Evolutionary conservation across 78 protist genomes (phyloP), one percentile per base, ranked within the genome.

Genomic region (Dictyostelium citrinum): DNA sequence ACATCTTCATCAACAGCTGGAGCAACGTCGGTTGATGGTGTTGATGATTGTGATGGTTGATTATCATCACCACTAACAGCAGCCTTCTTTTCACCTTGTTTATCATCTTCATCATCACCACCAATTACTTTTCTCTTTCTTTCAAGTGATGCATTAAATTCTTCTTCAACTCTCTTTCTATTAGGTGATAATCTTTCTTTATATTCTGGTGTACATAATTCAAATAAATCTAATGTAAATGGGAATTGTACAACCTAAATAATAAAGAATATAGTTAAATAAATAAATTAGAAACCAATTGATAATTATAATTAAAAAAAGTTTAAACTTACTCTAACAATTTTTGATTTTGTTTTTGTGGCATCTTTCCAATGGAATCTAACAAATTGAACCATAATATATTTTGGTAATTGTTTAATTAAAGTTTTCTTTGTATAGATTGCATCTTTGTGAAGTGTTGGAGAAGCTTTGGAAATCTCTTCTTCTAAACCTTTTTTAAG

Each of bases 321-420:
- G 7, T 17, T 60, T 17, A n/a, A 45, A 12, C 0, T 24, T 33
- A 78, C 81, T 55, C 96, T 80, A 24, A 98, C 88, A 31, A 98
- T 92, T 90, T 98, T 98, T 6, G 97, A 91, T 51, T 90, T 91
- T 14, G 49, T 79, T 35, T 75, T 33, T 4, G 51, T 75, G 33
- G 82, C 84, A 11, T 79, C 46, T 41, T 95, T 84, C 98, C 98
- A 98, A 31, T 33, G 49, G 95, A 98, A 98, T 37, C 99, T 90
- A 3, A 97, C 98, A 31, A 97, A 84, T 31, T 98, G 78, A 27
- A 98, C 96, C 14, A 74, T 51, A 20, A 98, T 90, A 82, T 95
- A 98, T 14, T 60, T 49, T 24, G 99, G 99, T 39, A 98, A 95
- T 16, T 82, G 75, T 4, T 82, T 14, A 49, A 98, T 20, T 43